Evolutionary conservation across 345 rosid species (phyloP).

Genomic region (Geranium brycei): DNA sequence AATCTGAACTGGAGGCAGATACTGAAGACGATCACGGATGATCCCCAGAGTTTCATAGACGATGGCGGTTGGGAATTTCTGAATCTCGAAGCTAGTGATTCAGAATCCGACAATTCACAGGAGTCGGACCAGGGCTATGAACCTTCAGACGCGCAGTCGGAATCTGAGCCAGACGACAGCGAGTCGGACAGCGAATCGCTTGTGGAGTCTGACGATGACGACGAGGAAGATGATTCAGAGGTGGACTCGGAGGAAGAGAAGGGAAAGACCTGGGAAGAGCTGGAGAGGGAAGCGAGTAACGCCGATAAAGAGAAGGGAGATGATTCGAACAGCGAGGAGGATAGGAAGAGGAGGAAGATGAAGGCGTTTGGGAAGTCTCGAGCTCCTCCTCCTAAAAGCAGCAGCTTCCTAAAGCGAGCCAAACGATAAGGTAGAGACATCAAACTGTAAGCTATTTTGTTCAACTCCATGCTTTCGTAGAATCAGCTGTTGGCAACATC

Average conservation of each 20-base stretch:
- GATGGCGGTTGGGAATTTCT: constrained; percentile 93
- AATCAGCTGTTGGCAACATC: too few species aligned
- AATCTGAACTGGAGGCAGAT: constrained; percentile 92
- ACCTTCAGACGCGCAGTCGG: constrained; percentile 70
- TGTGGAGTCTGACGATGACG: constrained; percentile 82
- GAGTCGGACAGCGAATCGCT: constrained; percentile 61
- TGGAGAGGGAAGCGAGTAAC: constrained; percentile 88
- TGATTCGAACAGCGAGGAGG: constrained; percentile 90
- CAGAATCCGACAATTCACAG: constrained; percentile 65
- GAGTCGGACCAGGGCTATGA: constrained; percentile 86
- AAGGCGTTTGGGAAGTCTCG: constrained; percentile 69
- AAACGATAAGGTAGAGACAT: constrained; percentile 15
- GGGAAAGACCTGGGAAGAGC: constrained; percentile 96
- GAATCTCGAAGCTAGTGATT: constrained; percentile 80
- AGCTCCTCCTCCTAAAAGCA: constrained; percentile 29
- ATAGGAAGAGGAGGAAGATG: constrained; percentile 75
- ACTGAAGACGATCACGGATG: constrained; percentile 77
- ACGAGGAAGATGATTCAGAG: constrained; percentile 51
- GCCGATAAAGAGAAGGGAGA: constrained; percentile 83
- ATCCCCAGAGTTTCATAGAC: constrained; percentile 70
- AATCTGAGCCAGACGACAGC: constrained; percentile 70
- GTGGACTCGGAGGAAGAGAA: constrained; percentile 76
- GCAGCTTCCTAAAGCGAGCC: constrained; percentile 27
- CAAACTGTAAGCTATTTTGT: too few species aligned
- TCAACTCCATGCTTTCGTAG: too few species aligned